Conservation (phyloP, 352 stramenopile genomes). For the Pythium chondricola region DNA sequence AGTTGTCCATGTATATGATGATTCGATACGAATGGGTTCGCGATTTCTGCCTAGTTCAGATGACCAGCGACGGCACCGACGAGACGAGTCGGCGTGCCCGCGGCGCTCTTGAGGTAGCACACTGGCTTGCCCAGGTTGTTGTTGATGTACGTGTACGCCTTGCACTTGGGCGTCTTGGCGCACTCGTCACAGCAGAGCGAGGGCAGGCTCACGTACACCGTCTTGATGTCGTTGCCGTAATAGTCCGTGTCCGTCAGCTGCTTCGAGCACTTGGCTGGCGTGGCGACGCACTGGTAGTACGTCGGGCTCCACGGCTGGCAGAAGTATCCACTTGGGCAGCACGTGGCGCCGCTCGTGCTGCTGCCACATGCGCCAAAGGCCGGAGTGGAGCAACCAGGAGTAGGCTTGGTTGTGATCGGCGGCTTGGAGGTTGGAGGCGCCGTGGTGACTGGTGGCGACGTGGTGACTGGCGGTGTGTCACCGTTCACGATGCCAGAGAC, state of each 20-base stretch:
- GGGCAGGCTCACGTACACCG: constrained; percentile 27
- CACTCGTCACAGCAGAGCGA: constrained; percentile 35
- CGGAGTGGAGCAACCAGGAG: constrained; percentile 11
- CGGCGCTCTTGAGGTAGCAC: constrained; percentile 22
- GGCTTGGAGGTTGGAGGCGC: background rate
- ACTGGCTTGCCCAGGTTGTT: constrained; percentile 21
- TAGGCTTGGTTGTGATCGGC: too few species aligned
- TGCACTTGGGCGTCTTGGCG: constrained; percentile 23
- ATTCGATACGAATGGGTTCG: too few species aligned
- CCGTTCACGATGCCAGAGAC: constrained; percentile 22
- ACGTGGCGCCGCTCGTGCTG: constrained; percentile 17
- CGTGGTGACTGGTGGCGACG: background rate
- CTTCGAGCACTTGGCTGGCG: constrained; percentile 25
- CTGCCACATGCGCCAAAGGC: constrained; percentile 14
- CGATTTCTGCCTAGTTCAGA: constrained; percentile 18
- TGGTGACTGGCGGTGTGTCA: background rate
- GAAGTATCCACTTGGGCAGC: constrained; percentile 35
- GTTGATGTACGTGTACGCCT: constrained; percentile 52
- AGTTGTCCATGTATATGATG: too few species aligned
- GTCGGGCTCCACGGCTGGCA: constrained; percentile 39
- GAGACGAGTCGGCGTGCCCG: constrained; percentile 1
- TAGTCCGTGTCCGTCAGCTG: constrained; percentile 38
- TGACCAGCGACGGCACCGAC: constrained; percentile 14
- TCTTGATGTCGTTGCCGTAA: constrained; percentile 36
- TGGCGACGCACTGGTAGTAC: constrained; percentile 40